phyloP scores from a whole-genome alignment of 306 rosid species.

The Casuarina cunninghamiana region DNA sequence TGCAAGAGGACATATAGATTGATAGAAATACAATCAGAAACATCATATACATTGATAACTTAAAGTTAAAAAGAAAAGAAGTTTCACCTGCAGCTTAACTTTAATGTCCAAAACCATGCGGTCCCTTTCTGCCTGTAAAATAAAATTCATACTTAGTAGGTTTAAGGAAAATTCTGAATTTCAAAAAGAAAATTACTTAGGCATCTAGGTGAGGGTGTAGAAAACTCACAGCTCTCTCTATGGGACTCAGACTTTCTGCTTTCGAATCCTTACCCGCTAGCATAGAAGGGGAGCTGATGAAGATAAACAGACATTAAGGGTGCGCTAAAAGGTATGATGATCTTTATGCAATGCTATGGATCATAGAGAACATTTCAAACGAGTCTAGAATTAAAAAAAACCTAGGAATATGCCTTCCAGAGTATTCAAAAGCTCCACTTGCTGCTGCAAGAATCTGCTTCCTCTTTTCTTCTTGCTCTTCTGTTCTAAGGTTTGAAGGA shows the following conservation, averaged over 20 bases:
- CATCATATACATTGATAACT: background rate
- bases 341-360: background rate
- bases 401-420: slow-evolving; percentile 81
- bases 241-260: slow-evolving; percentile 75
- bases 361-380: slow-evolving; percentile 10
- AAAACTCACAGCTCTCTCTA: slow-evolving; percentile 91
- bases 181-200: slow-evolving; percentile 5
- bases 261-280: slow-evolving; percentile 67
- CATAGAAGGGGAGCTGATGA: slow-evolving; percentile 50
- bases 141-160: slow-evolving; percentile 11
- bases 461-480: slow-evolving; percentile 94
- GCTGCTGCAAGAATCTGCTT: slow-evolving; percentile 78
- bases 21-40: background rate
- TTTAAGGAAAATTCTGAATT: slow-evolving; percentile 17
- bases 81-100: slow-evolving; percentile 92
- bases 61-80: slow-evolving; percentile 14
- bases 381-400: slow-evolving; percentile 32
- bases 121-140: slow-evolving; percentile 92
- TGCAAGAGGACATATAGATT: background rate
- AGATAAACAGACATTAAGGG: slow-evolving; percentile 25
- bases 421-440: slow-evolving; percentile 79
- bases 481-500: slow-evolving; percentile 75
- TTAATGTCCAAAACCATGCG: slow-evolving; percentile 96
- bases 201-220: slow-evolving; percentile 21
- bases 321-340: slow-evolving; percentile 19